These are phyloP conservation scores for Skeletonema potamos DNA, from an alignment of 108 stramenopile genomes.

Conservation along the genomic window DNA sequence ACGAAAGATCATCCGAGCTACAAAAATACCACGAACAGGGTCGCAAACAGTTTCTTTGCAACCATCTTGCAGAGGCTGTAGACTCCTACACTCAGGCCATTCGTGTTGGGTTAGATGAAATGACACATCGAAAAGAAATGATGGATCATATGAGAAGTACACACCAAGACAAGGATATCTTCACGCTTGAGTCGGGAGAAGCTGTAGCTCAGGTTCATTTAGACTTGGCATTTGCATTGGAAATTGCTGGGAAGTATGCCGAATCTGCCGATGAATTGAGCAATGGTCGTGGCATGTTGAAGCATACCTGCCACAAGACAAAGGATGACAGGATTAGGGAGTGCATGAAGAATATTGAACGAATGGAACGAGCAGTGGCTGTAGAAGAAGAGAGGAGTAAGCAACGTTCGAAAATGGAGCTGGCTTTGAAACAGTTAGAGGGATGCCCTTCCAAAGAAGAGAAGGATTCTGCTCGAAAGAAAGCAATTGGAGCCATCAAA, in stretches of 20 bases:
- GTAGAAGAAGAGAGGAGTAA: constrained; percentile 15
- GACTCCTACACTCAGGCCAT: constrained; percentile 36
- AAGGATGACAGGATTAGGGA: constrained; percentile 11
- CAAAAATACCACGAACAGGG: constrained; percentile 12
- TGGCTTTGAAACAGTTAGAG: constrained; percentile 14
- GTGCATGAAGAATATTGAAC: constrained; percentile 1
- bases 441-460: not conserved
- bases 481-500: constrained; percentile 19
- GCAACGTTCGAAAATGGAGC: constrained; percentile 1
- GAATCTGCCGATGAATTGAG: constrained; percentile 26
- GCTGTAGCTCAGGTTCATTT: constrained; percentile 22
- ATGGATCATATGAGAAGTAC: not conserved
- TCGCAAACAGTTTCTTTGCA: constrained; percentile 10
- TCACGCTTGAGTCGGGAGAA: constrained; percentile 2
- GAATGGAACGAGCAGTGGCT: constrained; percentile 23
- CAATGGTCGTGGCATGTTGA: constrained; percentile 20
- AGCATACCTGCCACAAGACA: constrained; percentile 14
- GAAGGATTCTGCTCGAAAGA: constrained; percentile 18
- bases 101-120: constrained; percentile 26
- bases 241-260: constrained; percentile 27
- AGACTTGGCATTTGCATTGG: constrained; percentile 25
- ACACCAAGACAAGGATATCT: not conserved
- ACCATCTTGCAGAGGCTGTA: constrained; percentile 37
- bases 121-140: constrained; percentile 17
- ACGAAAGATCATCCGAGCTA: constrained; percentile 8